Base-by-base conservation (phyloP, 2,329 filamentous ascomycete genomes). In the Huntiella omanensis region DNA sequence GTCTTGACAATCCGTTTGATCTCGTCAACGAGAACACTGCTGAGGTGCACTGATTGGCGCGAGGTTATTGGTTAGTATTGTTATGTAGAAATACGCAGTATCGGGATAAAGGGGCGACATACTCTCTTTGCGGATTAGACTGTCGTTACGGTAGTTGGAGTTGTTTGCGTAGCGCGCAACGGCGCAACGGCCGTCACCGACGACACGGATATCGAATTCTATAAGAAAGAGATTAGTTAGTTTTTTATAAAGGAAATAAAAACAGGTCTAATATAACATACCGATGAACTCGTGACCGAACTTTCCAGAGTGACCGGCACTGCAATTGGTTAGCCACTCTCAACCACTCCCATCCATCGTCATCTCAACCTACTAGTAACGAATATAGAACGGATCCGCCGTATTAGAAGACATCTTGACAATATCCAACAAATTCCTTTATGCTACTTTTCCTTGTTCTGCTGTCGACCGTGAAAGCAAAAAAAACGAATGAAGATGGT, bases 51-150 rank as follows among this genome's bases (percentile, higher is more conserved):
- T 96, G 53, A 28, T 28, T 28, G 22, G 22, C 22, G 22, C 22
- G 22, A 28, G 22, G 6, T 7, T 3, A 33, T 7, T 5, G n/a
- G 35, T 44, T 44, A 44, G 42, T 11, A 36, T 36, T 10, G 16
- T 5, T 13, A 17, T 17, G 4, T n/a, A 10, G n/a, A n/a, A 37
- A 45, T n/a, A 11, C 6, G 4, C 8, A n/a, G n/a, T 42, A 12
- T 33, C 2, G 32, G 12, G 28, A 17, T 6, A 15, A 12, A 3
- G n/a, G 40, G 17, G 5, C 5, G 6, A 63, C 86, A 55, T 69
- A 95, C 91, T 98, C 69, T 98, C 91, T 87, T 98, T 98, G 53
- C 91, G 82, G 59, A 98, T 98, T 55, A 98, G 68, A 52, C 87
- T 95, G 61, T 98, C 91, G 64, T 98, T 98, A 58, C 91, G 80